Conservation (phyloP, 176 grass and related monocot genomes). For the Cenchrus americanus region DNA sequence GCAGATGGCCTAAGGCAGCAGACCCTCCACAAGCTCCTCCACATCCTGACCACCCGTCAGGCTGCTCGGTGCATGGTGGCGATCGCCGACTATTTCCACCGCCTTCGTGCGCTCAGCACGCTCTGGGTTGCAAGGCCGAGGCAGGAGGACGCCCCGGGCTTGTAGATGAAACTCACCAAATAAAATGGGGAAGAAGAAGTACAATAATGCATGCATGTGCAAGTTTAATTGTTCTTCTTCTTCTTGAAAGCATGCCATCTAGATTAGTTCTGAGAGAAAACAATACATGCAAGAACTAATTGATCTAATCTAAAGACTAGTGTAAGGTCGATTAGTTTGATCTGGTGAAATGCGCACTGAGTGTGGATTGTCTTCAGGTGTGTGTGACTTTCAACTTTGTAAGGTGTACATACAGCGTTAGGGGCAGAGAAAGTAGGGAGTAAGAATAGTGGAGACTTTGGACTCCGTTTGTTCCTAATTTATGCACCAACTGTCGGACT, state of each 20-base stretch:
- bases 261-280: not conserved
- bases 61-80: slow-evolving; percentile 44
- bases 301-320: not conserved
- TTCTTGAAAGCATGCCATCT: slow-evolving; percentile 4
- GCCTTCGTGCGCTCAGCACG: slow-evolving; percentile 52
- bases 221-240: slow-evolving; percentile 38
- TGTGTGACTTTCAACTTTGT: slow-evolving; percentile 33
- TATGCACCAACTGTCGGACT: slow-evolving; percentile 11
- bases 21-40: slow-evolving; percentile 53
- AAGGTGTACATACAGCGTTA: slow-evolving; percentile 52
- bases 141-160: slow-evolving; percentile 19
- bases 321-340: not conserved
- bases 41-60: slow-evolving; percentile 48
- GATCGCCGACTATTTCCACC: slow-evolving; percentile 60
- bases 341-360: slow-evolving; percentile 23
- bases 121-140: slow-evolving; percentile 47
- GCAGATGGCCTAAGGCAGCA: slow-evolving; percentile 58
- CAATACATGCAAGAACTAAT: slow-evolving; percentile 33
- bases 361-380: slow-evolving; percentile 26
- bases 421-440: slow-evolving; percentile 34
- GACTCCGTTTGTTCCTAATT: slow-evolving; percentile 6
- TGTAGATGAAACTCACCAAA: slow-evolving; percentile 1
- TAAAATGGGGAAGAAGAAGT: slow-evolving; percentile 6
- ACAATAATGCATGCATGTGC: slow-evolving; percentile 23
- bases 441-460: slow-evolving; percentile 24